A percentile compares a stretch with the other conserved stretches of the same genome.
These are phyloP conservation scores for Tolypocladium paradoxum DNA, from an alignment of 2,329 filamentous ascomycete genomes.

Conservation along the genomic window DNA sequence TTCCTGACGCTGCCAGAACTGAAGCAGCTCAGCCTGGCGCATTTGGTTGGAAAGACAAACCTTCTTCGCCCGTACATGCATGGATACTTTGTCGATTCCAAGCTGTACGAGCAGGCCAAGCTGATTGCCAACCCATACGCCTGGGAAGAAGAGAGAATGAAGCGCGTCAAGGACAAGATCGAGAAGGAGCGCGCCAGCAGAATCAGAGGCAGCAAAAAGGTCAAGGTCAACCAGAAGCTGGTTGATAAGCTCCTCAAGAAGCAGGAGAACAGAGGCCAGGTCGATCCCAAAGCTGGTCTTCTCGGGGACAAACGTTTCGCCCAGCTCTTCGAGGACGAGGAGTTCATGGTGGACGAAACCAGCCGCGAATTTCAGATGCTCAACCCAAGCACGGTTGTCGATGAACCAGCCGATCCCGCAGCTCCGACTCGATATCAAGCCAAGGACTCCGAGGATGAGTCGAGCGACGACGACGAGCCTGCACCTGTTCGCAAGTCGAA, in stretches of 20 bases:
- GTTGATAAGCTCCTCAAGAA: slow-evolving; percentile 64
- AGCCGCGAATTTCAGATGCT: slow-evolving; percentile 78
- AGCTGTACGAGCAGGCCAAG: slow-evolving; percentile 87
- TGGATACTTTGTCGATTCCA: slow-evolving; percentile 93
- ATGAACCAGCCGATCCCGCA: slow-evolving; percentile 23
- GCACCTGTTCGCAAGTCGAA: slow-evolving; percentile 13
- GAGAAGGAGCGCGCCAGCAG: slow-evolving; percentile 93
- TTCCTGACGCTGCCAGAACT: slow-evolving; percentile 87
- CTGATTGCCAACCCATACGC: slow-evolving; percentile 90
- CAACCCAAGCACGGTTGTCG: slow-evolving; percentile 70
- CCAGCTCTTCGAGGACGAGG: slow-evolving; percentile 82
- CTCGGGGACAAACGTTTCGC: slow-evolving; percentile 81
- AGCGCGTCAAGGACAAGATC: slow-evolving; percentile 88
- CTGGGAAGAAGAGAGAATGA: slow-evolving; percentile 84
- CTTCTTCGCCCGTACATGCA: slow-evolving; percentile 96
- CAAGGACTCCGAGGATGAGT: slow-evolving; percentile 32
- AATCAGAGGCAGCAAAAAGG: slow-evolving; percentile 90
- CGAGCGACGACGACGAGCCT: slow-evolving; percentile 25
- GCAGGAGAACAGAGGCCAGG: slow-evolving; percentile 47
- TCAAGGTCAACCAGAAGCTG: slow-evolving; percentile 85
- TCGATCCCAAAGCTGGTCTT: slow-evolving; percentile 52
- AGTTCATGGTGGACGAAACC: slow-evolving; percentile 84
- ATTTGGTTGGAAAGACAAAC: slow-evolving; percentile 83
- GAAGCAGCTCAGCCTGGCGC: slow-evolving; percentile 72
- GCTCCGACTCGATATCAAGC: slow-evolving; percentile 24